Evolutionary conservation across 225 moss, liverwort and hornwort genomes (phyloP).

Genomic region (Physcomitrium patens): DNA sequence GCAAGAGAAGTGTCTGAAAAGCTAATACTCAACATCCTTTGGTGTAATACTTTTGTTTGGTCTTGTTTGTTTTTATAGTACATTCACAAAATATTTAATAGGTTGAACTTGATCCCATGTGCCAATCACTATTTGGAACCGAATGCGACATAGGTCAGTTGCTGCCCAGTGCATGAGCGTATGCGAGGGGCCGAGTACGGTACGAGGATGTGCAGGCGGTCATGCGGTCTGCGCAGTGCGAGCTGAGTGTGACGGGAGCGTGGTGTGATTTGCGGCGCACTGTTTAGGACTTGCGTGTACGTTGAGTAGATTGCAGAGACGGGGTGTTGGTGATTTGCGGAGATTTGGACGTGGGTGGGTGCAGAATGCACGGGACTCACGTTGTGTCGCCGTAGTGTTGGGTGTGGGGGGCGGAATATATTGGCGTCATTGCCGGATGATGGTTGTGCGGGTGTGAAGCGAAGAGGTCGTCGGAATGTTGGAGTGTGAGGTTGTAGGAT

Average conservation of each 20-base stretch:
- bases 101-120: no score
- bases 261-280: neutral
- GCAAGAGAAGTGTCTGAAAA: no score
- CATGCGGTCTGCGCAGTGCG: neutral
- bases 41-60: no score
- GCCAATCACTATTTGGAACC: constrained; percentile 52
- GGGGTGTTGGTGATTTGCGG: neutral
- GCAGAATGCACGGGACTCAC: neutral
- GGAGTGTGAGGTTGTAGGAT: constrained; percentile 11
- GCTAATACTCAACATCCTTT: no score
- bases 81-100: no score
- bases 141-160: constrained; percentile 97
- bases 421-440: neutral
- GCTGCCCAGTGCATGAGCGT: constrained; percentile 25
- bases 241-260: neutral
- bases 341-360: neutral
- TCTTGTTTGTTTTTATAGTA: no score
- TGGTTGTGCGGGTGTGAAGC: constrained; percentile 5
- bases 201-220: constrained; percentile 17
- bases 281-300: neutral
- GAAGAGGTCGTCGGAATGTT: neutral
- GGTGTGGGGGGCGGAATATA: neutral
- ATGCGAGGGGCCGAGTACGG: constrained; percentile 16
- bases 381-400: constrained; percentile 3
- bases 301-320: constrained; percentile 10